Conservation (phyloP, 1,139 yeast species). For the Candida labiduridarum region DNA sequence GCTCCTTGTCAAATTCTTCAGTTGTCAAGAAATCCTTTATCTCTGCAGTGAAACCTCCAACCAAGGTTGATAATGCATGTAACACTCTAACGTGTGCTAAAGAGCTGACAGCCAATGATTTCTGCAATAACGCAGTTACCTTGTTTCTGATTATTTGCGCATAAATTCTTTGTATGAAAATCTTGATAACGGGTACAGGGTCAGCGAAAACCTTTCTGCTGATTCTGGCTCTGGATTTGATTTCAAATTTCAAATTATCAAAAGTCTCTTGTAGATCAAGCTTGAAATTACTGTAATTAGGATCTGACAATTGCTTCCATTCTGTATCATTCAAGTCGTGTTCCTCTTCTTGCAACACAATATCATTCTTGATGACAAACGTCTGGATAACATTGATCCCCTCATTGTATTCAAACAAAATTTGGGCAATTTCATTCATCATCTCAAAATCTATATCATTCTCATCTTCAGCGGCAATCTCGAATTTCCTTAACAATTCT, state of each 20-base stretch:
- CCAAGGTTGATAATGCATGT: conserved; percentile 62
- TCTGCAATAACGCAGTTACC: conserved; percentile 61
- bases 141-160: conserved; percentile 76
- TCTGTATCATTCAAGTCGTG: conserved; percentile 35
- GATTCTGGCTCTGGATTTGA: conserved; percentile 72
- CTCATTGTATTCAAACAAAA: conserved; percentile 81
- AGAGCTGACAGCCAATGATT: conserved; percentile 64
- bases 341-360: conserved; percentile 37
- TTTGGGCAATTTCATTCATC: conserved; percentile 77
- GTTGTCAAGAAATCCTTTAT: conserved; percentile 60
- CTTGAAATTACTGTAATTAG: conserved; percentile 33
- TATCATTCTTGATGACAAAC: conserved; percentile 79
- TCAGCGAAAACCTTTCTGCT: conserved; percentile 74
- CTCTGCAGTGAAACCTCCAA: conserved; percentile 66
- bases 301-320: conserved; percentile 42
- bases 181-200: conserved; percentile 63
- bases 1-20: conserved; percentile 46
- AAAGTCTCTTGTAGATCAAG: conserved; percentile 29
- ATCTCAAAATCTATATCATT: conserved; percentile 55
- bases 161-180: conserved; percentile 75
- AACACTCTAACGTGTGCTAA: conserved; percentile 80
- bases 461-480: conserved; percentile 50
- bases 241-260: conserved; percentile 40
- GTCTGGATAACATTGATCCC: conserved; percentile 82
- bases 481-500: conserved; percentile 59